Evolutionary conservation across 805 yeast genomes (phyloP), one percentile per base, ranked within the genome.

Genomic region (Lipomyces sp.): DNA sequence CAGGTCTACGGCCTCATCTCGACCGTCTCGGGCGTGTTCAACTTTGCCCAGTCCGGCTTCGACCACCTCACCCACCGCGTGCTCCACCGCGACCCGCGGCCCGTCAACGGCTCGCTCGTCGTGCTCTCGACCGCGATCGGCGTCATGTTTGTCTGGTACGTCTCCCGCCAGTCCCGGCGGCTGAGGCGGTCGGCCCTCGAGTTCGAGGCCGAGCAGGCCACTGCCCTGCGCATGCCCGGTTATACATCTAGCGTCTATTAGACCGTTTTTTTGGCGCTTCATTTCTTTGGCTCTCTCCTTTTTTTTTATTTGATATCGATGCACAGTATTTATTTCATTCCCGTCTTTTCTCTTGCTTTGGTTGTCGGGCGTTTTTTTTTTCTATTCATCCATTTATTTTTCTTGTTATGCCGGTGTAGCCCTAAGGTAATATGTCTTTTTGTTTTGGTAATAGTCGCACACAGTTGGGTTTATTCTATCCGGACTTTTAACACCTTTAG

Each of bases 1-100:
- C 85, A 89, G 1, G 83, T 91, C 5, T 91, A 91, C 64, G 98
- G 98, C 0, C 70, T 90, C 18, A 75, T 89, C 62, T 87, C 89
- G 63, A 83, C 89, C 51, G 72, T 85, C 53, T 80, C 95, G 14
- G 97, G 97, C 4, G 53, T 84, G n/a, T 79, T 83, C 67, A 90
- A 89, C 67, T 72, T 87, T 60, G 63, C 78, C 4, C 96, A 87
- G 63, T 81, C 84, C 21, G 68, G 71, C 2, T 68, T 91, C 63
- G 97, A 90, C 64, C 71, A 70, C 39, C 60, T 76, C 33, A 89
- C 96, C 0, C 95, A 87, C 64, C 73, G 74, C 31, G 68, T 72
- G 5, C 84, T 86, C 65, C 56, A 78, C 44, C 79, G 79, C 78
- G 82, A 90, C 65, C 97, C 98, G 19, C 74, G 74, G 2, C 96